Evolutionary conservation across 164 flowering plant genomes (phyloP).

Genomic region (Berberis thunbergii): DNA sequence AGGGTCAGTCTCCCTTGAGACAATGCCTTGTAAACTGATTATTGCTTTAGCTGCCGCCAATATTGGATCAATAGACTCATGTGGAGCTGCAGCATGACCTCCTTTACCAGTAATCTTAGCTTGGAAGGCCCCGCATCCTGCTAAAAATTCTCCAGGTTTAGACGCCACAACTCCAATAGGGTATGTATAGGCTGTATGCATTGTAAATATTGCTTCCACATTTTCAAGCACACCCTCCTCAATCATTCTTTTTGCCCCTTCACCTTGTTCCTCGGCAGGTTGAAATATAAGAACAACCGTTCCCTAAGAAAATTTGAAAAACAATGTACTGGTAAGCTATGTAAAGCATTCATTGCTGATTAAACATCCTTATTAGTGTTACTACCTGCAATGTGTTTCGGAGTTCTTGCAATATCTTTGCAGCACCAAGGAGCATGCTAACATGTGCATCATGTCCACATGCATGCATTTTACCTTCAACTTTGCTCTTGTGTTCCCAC

Average conservation of each 20-base stretch:
- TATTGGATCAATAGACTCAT: conserved; percentile 39
- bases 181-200: conserved; percentile 57
- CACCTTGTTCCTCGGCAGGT: conserved; percentile 94
- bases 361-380: background rate
- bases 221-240: conserved; percentile 65
- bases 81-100: conserved; percentile 27
- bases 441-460: conserved; percentile 98
- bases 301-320: conserved; percentile 33
- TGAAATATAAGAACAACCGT: conserved; percentile 78
- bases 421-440: conserved; percentile 92
- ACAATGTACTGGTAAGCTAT: background rate
- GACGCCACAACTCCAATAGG: conserved; percentile 66
- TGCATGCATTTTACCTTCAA: conserved; percentile 84
- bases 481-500: conserved; percentile 83
- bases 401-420: conserved; percentile 56
- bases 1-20: conserved; percentile 86
- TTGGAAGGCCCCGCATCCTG: conserved; percentile 76
- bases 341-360: background rate
- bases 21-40: conserved; percentile 72
- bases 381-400: conserved; percentile 11
- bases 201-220: conserved; percentile 82
- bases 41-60: conserved; percentile 77
- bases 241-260: conserved; percentile 77
- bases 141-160: conserved; percentile 75
- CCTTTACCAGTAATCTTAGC: conserved; percentile 45